Base-by-base conservation (phyloP, 345 rosid species). In the Melastoma malabathricum region DNA sequence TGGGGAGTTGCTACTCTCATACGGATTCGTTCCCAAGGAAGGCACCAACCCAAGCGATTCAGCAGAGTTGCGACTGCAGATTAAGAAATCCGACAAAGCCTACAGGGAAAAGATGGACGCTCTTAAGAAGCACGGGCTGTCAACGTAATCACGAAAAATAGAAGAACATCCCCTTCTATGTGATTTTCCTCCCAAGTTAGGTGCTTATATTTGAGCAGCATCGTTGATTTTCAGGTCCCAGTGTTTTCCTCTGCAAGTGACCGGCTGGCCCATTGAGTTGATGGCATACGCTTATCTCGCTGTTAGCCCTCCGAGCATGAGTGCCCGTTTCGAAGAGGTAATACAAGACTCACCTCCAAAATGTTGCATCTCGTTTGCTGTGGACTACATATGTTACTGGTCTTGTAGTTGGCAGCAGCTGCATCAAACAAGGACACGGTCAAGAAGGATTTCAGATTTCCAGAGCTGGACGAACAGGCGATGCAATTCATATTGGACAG, bases 11-110 rank as follows among this genome's bases (percentile, higher is more conserved):
- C 61, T 90, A 68, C 67, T 90, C 38, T 90, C 98, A 1, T 90
- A 90, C 58, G 96, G 96, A 51, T 86, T 90, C 68, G 94, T 82
- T 60, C 98, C 96, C 52, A 74, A 76, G 56, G 96, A 90, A 69
- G 98, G 96, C 52, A 78, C 94, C 31, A 84, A 90, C 65, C 94
- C 92, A 45, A 75, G 75, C 68, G 98, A 90, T 68, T 86, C 89
- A 4, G 98, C 78, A 48, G 96, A 90, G 67, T 58, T 90, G 65
- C 67, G 81, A 56, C 46, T 90, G 52, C 77, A 89, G 13, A 64
- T 86, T 23, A 76, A 72, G 66, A 90, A 82, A 70, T 80, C 79
- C 4, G 96, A 90, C 48, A 68, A 72, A 69, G 80, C 83, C 64
- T 86, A 78, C 58, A 62, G 75, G 65, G 94, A 84, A 69, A 90